phyloP scores from a whole-genome alignment of 345 rosid genomes.

The Populus tremula region DNA sequence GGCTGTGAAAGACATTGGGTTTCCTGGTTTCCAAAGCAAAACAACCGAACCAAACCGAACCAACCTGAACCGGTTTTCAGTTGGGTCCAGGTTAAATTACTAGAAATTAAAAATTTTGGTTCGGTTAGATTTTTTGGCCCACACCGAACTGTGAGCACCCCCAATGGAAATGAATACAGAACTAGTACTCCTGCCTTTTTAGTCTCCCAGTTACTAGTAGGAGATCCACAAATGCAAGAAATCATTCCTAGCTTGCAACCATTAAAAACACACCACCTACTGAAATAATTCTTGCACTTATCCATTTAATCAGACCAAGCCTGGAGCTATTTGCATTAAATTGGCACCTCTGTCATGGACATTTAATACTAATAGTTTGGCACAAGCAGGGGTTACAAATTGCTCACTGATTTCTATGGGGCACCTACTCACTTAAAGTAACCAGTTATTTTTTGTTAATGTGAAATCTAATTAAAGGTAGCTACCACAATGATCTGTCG shows the following conservation, averaged over 20 bases:
- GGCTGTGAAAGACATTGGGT: no score
- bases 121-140: no score
- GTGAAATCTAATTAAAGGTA: neutral
- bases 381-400: neutral
- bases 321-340: neutral
- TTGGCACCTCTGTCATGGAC: neutral
- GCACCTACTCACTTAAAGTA: neutral
- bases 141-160: no score
- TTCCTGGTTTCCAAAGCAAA: no score
- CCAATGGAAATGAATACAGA: neutral
- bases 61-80: no score
- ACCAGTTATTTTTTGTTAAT: neutral
- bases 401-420: neutral
- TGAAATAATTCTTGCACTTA: neutral
- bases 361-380: neutral
- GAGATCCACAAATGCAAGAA: neutral
- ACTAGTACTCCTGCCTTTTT: neutral
- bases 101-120: no score
- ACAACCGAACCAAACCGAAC: no score
- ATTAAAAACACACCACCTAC: neutral
- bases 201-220: neutral
- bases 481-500: neutral
- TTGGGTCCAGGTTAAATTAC: no score
- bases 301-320: neutral
- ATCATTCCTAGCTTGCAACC: neutral